Conservation (phyloP, 192 early-diverging fungal species). For the Rhizophagus prolifer region DNA sequence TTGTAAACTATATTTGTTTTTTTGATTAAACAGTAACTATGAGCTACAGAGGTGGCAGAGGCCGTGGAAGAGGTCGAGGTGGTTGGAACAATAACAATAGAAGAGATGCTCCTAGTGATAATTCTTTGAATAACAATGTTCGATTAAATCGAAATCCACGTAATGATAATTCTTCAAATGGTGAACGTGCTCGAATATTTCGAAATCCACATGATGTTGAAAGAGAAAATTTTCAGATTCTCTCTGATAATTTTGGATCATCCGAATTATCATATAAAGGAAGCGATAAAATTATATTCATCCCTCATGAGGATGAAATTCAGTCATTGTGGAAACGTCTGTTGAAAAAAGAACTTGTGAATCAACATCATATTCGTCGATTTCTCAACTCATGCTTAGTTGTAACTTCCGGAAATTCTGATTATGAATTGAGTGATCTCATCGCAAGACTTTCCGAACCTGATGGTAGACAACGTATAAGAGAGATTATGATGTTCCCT, state of each 20-base stretch:
- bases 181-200: not conserved
- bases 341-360: not conserved
- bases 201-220: not conserved
- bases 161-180: too few relatives aligned
- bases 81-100: too few relatives aligned
- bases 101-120: too few relatives aligned
- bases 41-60: too few relatives aligned
- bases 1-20: too few relatives aligned
- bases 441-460: conserved; percentile 20
- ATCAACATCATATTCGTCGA: conserved; percentile 21
- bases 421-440: conserved; percentile 31
- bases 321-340: not conserved
- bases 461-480: conserved; percentile 28
- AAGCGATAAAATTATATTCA: conserved; percentile 14
- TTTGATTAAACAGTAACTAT: too few relatives aligned
- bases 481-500: conserved; percentile 30
- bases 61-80: too few relatives aligned
- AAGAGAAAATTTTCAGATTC: not conserved
- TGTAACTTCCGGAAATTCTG: conserved; percentile 29
- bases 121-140: too few relatives aligned
- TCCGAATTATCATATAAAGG: conserved; percentile 13
- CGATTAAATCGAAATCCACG: too few relatives aligned
- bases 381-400: conserved; percentile 32
- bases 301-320: not conserved
- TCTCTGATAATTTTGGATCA: conserved; percentile 25